phyloP scores from a whole-genome alignment of 176 grass and related monocot species.

The Oryza rufipogon region DNA sequence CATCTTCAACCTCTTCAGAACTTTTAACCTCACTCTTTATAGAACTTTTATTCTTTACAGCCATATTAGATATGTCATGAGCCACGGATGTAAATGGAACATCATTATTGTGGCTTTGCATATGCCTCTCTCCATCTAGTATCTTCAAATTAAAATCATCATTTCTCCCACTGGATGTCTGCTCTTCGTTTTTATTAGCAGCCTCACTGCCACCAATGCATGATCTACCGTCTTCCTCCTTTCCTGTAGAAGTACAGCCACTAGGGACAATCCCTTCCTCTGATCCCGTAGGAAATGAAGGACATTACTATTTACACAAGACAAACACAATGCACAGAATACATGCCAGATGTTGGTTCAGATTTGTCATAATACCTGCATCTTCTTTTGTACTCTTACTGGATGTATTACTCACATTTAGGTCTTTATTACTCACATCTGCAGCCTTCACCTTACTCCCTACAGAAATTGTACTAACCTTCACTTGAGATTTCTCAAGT shows the following conservation, averaged over 20 bases:
- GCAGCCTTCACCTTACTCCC: constrained; percentile 34
- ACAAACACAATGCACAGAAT: constrained; percentile 49
- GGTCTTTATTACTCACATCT: constrained; percentile 25
- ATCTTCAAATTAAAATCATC: not conserved
- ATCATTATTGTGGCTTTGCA: not conserved
- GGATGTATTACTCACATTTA: not conserved
- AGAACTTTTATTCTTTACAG: not conserved
- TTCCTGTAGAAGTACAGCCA: constrained; percentile 17
- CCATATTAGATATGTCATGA: not conserved
- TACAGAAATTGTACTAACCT: constrained; percentile 10
- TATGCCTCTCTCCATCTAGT: not conserved
- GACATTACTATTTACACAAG: constrained; percentile 41
- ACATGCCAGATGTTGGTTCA: constrained; percentile 40
- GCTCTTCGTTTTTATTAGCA: constrained; percentile 26
- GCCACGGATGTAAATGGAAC: not conserved
- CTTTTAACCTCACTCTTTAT: constrained; percentile 21
- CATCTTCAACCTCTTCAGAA: constrained; percentile 75
- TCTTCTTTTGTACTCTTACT: constrained; percentile 12
- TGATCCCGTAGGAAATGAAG: constrained; percentile 26
- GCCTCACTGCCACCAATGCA: constrained; percentile 19
- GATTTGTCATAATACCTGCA: not conserved
- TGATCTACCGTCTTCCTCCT: constrained; percentile 31
- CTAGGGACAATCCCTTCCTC: constrained; percentile 16
- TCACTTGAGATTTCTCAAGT: constrained; percentile 27
- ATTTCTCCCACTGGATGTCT: not conserved